Base-by-base conservation (phyloP, 441 rosid genomes). In the Brassica balearica region DNA sequence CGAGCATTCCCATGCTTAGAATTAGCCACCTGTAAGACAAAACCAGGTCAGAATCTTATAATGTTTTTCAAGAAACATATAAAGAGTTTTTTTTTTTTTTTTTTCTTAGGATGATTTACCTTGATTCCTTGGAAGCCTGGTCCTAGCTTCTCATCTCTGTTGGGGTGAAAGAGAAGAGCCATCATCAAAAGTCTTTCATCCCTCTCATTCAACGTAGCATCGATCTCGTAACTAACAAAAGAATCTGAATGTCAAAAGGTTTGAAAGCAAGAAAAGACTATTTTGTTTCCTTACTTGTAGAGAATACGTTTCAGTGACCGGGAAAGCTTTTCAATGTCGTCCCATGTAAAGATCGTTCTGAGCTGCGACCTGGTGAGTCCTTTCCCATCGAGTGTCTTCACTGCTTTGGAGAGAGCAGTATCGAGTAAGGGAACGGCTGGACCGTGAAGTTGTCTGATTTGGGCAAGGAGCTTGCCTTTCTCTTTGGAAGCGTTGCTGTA, bases 131-230 rank as follows among this genome's bases (percentile, higher is more conserved):
- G 51, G 23, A 83, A 87, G 71, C 95, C 98, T 46, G 76, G 46
- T 83, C 99, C 99, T 6, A 94, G 82, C 79, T 96, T 96, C 81
- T 92, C 95, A 36, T 84, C 87, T 53, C 82, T 74, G 38, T 86
- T 90, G 20, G 99, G 99, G 81, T 96, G 99, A 58, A 94, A 96
- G 80, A 74, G 76, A 64, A 96, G 80, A 15, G 88, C 96, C 86
- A 55, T 85, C 85, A 76, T 84, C 87, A 96, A 71, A 1, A 68
- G 71, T 1, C 62, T 67, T 76, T 84, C 82, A 79, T 92, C 98
- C 3, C 59, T 58, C 65, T 88, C 98, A 80, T 77, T 86, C 76
- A 96, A 69, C 9, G 68, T 78, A 7, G 86, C 88, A 83, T 88
- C 81, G 55, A 90, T 82, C 17, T 88, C 87, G 78, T 91, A 87